Conservation (phyloP, 1,284 basidiomycete species). For the Cutaneotrichosporon sp. region DNA sequence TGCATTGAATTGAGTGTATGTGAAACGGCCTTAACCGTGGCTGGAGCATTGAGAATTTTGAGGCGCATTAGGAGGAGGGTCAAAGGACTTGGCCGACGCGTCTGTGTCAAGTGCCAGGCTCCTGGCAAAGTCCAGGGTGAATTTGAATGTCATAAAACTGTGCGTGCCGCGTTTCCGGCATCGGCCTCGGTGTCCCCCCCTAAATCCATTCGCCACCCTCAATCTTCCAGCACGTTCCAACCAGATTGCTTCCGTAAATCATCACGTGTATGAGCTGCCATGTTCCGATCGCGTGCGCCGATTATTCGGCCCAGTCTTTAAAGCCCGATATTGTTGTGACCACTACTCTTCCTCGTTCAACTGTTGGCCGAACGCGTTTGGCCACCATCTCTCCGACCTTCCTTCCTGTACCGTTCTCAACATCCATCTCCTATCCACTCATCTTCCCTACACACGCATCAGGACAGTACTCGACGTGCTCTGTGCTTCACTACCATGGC, state of each 20-base stretch:
- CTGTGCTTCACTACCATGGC: not conserved
- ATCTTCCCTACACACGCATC: not conserved
- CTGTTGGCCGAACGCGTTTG: not conserved
- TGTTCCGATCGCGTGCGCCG: not conserved
- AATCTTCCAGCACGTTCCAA: constrained; percentile 3
- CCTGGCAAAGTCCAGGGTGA: no score
- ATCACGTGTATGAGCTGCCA: not conserved
- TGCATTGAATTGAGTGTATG: no score
- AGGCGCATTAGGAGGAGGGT: no score
- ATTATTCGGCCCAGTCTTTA: not conserved
- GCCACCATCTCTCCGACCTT: not conserved
- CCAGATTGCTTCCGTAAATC: not conserved
- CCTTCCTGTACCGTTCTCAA: not conserved
- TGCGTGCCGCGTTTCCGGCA: no score
- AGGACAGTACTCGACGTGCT: not conserved
- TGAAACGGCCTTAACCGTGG: no score
- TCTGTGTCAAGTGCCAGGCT: no score
- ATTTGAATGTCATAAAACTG: no score
- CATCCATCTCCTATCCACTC: not conserved
- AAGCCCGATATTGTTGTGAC: not conserved
- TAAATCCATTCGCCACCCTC: not conserved
- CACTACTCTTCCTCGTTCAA: not conserved
- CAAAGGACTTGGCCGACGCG: no score
- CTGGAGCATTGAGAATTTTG: no score
- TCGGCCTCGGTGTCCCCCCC: not conserved